A percentile compares a stretch with the other conserved stretches of the same genome.
phyloP scores from a whole-genome alignment of 805 yeast species.

The Saturnispora serradocipensis region DNA sequence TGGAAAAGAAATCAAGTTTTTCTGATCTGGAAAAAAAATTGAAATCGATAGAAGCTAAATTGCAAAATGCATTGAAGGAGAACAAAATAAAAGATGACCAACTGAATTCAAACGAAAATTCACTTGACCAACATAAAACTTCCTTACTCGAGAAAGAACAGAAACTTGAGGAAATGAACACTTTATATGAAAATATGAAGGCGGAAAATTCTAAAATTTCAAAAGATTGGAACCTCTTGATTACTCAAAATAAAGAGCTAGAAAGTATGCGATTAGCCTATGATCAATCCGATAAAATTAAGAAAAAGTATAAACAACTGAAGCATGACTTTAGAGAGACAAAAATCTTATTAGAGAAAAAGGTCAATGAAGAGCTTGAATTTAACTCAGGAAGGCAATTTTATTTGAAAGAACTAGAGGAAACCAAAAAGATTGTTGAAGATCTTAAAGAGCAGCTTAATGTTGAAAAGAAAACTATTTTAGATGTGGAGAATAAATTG shows the following conservation, averaged over 20 bases:
- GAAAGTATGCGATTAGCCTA: conserved; percentile 19
- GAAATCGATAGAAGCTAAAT: conserved; percentile 2
- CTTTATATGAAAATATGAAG: conserved; percentile 8
- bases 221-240: neutral
- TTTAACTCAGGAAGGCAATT: conserved; percentile 38
- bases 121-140: conserved; percentile 28
- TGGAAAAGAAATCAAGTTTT: conserved; percentile 9
- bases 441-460: conserved; percentile 24
- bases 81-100: conserved; percentile 20
- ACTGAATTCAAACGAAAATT: conserved; percentile 20
- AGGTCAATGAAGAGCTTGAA: conserved; percentile 33
- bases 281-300: conserved; percentile 22
- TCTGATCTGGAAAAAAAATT: neutral
- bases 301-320: conserved; percentile 29
- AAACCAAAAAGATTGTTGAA: conserved; percentile 25
- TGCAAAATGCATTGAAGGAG: conserved; percentile 2
- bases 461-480: conserved; percentile 20
- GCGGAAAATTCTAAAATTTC: neutral
- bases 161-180: conserved; percentile 21
- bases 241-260: conserved; percentile 4
- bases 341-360: conserved; percentile 32
- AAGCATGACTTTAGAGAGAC: conserved; percentile 39
- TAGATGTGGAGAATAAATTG: conserved; percentile 20
- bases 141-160: conserved; percentile 27
- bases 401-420: conserved; percentile 32